Conservation (phyloP, 768 basidiomycete species). For the Russula sp. region DNA sequence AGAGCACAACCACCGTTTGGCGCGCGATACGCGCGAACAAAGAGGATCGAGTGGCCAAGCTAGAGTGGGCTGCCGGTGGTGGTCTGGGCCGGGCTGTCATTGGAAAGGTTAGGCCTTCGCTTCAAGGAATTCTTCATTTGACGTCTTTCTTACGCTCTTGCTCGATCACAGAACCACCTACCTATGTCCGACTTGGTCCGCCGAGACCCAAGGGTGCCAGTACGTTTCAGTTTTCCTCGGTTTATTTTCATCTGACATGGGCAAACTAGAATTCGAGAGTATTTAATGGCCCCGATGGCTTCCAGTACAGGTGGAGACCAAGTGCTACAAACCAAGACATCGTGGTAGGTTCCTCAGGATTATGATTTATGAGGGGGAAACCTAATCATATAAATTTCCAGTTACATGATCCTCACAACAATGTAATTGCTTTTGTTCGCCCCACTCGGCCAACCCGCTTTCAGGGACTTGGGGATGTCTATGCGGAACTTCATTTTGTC, state of each 20-base stretch:
- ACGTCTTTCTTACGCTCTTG: slow-evolving; percentile 11
- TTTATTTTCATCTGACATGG: slow-evolving; percentile 12
- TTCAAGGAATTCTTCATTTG: slow-evolving; percentile 25
- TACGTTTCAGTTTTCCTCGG: slow-evolving; percentile 31
- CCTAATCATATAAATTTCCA: slow-evolving; percentile 26
- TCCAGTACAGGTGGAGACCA: slow-evolving; percentile 76
- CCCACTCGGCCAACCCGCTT: slow-evolving; percentile 72
- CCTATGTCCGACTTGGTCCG: slow-evolving; percentile 82
- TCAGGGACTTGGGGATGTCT: slow-evolving; percentile 75
- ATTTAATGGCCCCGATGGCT: slow-evolving; percentile 79
- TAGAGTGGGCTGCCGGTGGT: slow-evolving; percentile 80
- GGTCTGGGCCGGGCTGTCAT: slow-evolving; percentile 80
- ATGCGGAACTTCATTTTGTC: slow-evolving; percentile 78
- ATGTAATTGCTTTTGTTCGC: slow-evolving; percentile 72
- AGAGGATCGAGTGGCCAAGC: slow-evolving; percentile 81
- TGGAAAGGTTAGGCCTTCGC: slow-evolving; percentile 53
- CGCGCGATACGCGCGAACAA: slow-evolving; percentile 76
- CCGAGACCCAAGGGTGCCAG: slow-evolving; percentile 53
- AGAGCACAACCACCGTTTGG: slow-evolving; percentile 71
- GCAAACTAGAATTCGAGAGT: slow-evolving; percentile 35
- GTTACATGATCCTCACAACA: slow-evolving; percentile 66
- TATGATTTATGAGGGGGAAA: slow-evolving; percentile 3
- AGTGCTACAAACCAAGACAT: slow-evolving; percentile 45
- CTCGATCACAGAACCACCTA: slow-evolving; percentile 50
- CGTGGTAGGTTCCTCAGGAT: slow-evolving; percentile 32